These are phyloP conservation scores for Fraxinus nigra DNA, from an alignment of 305 asterid genomes.

Conservation along the genomic window DNA sequence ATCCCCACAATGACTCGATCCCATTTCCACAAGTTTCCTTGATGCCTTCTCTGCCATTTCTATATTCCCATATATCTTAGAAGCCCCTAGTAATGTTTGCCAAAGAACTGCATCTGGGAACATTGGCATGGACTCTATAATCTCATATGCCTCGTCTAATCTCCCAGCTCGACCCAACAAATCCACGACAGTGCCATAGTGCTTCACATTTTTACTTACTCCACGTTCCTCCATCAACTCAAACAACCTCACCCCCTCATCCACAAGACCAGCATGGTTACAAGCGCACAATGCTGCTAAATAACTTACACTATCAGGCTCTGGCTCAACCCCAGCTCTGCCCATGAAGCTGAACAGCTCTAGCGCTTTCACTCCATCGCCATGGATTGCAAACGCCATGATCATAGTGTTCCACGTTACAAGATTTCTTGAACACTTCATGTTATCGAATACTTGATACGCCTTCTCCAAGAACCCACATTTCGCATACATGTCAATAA, in stretches of 20 bases:
- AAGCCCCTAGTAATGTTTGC: slow-evolving; percentile 88
- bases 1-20: slow-evolving; percentile 76
- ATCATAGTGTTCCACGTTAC: slow-evolving; percentile 95
- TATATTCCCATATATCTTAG: slow-evolving; percentile 67
- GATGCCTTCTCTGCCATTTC: slow-evolving; percentile 90
- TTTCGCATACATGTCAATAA: slow-evolving; percentile 79
- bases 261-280: slow-evolving; percentile 91
- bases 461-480: slow-evolving; percentile 80
- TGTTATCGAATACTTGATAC: slow-evolving; percentile 40
- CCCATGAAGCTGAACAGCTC: slow-evolving; percentile 45
- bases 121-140: slow-evolving; percentile 61
- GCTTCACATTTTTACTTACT: slow-evolving; percentile 65
- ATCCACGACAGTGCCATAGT: slow-evolving; percentile 85
- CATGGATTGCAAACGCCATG: slow-evolving; percentile 86
- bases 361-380: slow-evolving; percentile 70
- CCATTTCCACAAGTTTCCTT: slow-evolving; percentile 75
- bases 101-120: slow-evolving; percentile 75
- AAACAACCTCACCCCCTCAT: slow-evolving; percentile 67
- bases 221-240: slow-evolving; percentile 51
- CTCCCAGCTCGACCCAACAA: slow-evolving; percentile 83
- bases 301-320: slow-evolving; percentile 65
- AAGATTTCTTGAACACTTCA: slow-evolving; percentile 49
- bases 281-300: slow-evolving; percentile 81
- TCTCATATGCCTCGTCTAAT: slow-evolving; percentile 57
- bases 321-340: slow-evolving; percentile 30